Percentiles rank a stretch among this genome's conserved stretches.
Evolutionary conservation across 257 asterid species (phyloP).

Genomic region (Rehmannia glutinosa): DNA sequence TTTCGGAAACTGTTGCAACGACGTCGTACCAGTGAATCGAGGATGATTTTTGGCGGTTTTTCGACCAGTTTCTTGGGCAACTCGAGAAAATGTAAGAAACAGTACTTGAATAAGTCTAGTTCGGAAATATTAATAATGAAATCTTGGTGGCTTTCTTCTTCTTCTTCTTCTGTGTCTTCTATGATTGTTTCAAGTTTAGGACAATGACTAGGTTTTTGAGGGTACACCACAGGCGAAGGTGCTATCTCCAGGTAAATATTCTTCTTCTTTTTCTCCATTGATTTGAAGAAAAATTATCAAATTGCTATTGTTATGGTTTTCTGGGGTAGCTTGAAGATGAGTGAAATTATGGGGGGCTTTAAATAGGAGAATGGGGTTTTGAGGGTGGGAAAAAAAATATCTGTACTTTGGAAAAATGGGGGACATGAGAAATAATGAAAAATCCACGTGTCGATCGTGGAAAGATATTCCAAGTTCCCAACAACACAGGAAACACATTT

Average conservation of each 20-base stretch:
- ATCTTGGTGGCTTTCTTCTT: background rate
- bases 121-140: too few species aligned
- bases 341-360: too few species aligned
- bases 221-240: conserved; percentile 26
- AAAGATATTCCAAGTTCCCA: background rate
- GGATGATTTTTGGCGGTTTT: too few species aligned
- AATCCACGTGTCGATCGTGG: background rate
- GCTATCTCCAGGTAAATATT: conserved; percentile 32
- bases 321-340: background rate
- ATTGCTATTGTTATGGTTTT: too few species aligned
- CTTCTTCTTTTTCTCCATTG: conserved; percentile 6
- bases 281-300: too few species aligned
- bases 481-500: background rate
- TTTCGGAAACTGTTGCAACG: too few species aligned
- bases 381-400: background rate
- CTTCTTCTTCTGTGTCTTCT: conserved; percentile 33
- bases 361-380: too few species aligned
- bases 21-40: too few species aligned
- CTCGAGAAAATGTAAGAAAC: too few species aligned
- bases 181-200: conserved; percentile 43
- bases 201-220: conserved; percentile 26
- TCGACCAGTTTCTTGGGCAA: too few species aligned
- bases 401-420: background rate
- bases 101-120: too few species aligned
- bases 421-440: background rate